phyloP scores from a whole-genome alignment of 768 basidiomycete species.

The Tephrocybe sp. region DNA sequence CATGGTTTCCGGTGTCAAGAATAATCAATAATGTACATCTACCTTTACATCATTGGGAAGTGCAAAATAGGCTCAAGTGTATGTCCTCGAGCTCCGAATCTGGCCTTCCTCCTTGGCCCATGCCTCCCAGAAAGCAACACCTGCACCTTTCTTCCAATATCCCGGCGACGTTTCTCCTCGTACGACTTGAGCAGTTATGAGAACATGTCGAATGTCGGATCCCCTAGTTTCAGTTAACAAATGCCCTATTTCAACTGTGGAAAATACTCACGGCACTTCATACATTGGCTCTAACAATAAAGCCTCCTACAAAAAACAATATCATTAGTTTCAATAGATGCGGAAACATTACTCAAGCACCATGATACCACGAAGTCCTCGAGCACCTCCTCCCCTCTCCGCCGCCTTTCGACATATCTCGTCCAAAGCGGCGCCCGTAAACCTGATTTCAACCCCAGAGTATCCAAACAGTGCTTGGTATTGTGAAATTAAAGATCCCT shows the following conservation, averaged over 20 bases:
- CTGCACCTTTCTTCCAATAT: slow-evolving; percentile 77
- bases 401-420: slow-evolving; percentile 80
- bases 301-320: slow-evolving; percentile 55
- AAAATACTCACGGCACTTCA: slow-evolving; percentile 74
- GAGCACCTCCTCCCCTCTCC: slow-evolving; percentile 85
- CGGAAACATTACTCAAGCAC: slow-evolving; percentile 30
- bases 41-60: too few species aligned
- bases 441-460: slow-evolving; percentile 83
- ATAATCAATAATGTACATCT: slow-evolving; percentile 10
- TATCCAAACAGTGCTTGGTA: slow-evolving; percentile 83
- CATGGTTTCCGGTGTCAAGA: not conserved
- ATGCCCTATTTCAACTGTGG: slow-evolving; percentile 1
- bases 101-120: slow-evolving; percentile 71
- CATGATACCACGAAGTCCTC: slow-evolving; percentile 89
- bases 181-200: slow-evolving; percentile 74
- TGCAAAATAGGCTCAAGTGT: slow-evolving; percentile 4
- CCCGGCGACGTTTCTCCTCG: slow-evolving; percentile 59
- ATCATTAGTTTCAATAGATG: not conserved
- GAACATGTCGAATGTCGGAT: slow-evolving; percentile 74
- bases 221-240: slow-evolving; percentile 13
- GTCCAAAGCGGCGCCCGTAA: slow-evolving; percentile 78
- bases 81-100: slow-evolving; percentile 7
- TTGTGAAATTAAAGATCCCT: slow-evolving; percentile 88
- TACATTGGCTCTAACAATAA: slow-evolving; percentile 91
- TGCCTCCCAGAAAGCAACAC: slow-evolving; percentile 69